These are phyloP conservation scores for Carnegiea gigantea DNA, from an alignment of 179 eudicot species.

Conservation along the genomic window DNA sequence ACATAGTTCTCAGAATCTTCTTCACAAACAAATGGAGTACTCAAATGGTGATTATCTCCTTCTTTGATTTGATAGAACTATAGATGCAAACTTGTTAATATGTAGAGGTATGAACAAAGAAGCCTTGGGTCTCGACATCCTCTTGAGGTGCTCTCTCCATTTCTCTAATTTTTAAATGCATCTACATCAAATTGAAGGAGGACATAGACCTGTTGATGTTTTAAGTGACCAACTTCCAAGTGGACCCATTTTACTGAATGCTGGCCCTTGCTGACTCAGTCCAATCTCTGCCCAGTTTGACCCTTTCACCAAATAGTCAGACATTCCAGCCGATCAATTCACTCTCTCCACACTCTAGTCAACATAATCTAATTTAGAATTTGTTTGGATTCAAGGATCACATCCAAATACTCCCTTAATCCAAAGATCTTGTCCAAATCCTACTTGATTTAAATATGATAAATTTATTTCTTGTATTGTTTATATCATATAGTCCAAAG, in stretches of 20 bases:
- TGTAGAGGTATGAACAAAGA: background rate
- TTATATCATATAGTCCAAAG: too few species aligned
- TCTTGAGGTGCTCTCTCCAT: background rate
- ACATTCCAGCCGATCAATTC: slow-evolving; percentile 5
- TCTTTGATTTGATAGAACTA: too few species aligned
- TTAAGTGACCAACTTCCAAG: background rate
- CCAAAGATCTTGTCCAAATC: too few species aligned
- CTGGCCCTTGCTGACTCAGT: slow-evolving; percentile 23
- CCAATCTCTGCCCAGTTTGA: slow-evolving; percentile 18
- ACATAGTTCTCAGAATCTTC: too few species aligned
- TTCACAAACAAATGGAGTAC: too few species aligned
- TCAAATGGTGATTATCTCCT: too few species aligned
- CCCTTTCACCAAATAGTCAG: slow-evolving; percentile 20
- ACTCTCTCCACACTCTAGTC: background rate
- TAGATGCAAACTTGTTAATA: too few species aligned
- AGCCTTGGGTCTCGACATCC: background rate
- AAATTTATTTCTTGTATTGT: too few species aligned
- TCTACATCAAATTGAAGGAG: background rate
- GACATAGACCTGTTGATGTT: background rate
- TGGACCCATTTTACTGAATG: slow-evolving; percentile 16
- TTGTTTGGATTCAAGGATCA: too few species aligned
- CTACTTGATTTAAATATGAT: too few species aligned
- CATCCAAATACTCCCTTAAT: too few species aligned
- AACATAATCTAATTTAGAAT: background rate
- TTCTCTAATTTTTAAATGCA: background rate